These are phyloP conservation scores for Melastoma candidum DNA, from an alignment of 441 rosid species.

Conservation along the genomic window DNA sequence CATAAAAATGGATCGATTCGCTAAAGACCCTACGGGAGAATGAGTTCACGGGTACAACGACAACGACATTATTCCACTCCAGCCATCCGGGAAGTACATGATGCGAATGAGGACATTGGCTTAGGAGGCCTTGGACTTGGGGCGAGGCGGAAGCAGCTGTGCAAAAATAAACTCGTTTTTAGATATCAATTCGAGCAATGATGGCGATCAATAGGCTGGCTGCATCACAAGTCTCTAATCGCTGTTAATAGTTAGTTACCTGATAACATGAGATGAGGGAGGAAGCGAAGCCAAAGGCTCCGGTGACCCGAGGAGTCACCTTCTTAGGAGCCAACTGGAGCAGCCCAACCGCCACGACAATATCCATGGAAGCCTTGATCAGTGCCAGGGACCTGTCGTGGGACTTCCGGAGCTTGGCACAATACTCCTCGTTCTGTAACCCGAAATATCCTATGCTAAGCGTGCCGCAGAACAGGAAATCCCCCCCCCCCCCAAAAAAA, in stretches of 20 bases:
- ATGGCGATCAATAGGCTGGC: not conserved
- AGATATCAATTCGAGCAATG: not conserved
- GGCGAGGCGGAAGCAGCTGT: slow-evolving; percentile 77
- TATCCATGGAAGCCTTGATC: slow-evolving; percentile 73
- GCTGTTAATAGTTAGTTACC: slow-evolving; percentile 29
- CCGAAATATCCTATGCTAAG: not conserved
- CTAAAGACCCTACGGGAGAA: too few species aligned
- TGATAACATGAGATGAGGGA: slow-evolving; percentile 97
- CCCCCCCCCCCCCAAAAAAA: not conserved
- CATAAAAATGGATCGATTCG: too few species aligned
- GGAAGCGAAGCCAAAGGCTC: slow-evolving; percentile 69
- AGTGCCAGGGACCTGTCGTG: slow-evolving; percentile 80
- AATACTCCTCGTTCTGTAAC: slow-evolving; percentile 63
- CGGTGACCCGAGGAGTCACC: slow-evolving; percentile 87
- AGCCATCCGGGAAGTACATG: too few species aligned
- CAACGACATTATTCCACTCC: too few species aligned
- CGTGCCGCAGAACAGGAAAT: slow-evolving; percentile 1
- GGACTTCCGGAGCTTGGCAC: slow-evolving; percentile 66
- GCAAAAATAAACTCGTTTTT: slow-evolving; percentile 5
- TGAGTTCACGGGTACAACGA: too few species aligned
- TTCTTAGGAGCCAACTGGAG: slow-evolving; percentile 89
- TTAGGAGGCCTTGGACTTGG: slow-evolving; percentile 55
- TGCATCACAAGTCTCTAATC: not conserved
- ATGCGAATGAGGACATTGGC: too few species aligned
- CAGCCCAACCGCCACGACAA: slow-evolving; percentile 76